Base-by-base conservation (phyloP, 1,284 basidiomycete genomes). In the Fistulina hepatica region DNA sequence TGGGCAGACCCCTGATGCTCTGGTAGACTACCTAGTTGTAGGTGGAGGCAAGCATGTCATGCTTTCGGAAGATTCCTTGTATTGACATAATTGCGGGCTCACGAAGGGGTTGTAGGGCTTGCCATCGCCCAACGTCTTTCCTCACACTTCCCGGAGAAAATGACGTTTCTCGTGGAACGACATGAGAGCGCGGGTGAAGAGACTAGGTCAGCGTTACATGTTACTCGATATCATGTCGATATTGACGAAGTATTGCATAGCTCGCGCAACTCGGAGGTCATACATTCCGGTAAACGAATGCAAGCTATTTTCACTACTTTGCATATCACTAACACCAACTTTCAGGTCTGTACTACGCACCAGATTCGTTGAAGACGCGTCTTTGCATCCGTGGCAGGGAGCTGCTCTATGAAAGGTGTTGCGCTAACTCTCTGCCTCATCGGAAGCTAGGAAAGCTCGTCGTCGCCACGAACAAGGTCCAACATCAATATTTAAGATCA, bases 201-300 rank as follows among this genome's bases (percentile, higher is more conserved):
- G 38, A 47, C 25, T 17, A 47, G 44, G 44, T 45, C 19, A 16
- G 32, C n/a, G 22, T n/a, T 17, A 6, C 6, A 28, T 13, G 7
- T 12, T n/a, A n/a, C n/a, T n/a, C n/a, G n/a, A n/a, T n/a, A n/a
- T n/a, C n/a, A n/a, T n/a, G n/a, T n/a, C n/a, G n/a, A n/a, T n/a
- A n/a, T n/a, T n/a, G n/a, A n/a, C n/a, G n/a, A 34, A 4, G 23
- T 8, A n/a, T 24, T 13, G 9, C 16, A n/a, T 42, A 92, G 88
- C 55, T 91, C 91, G 25, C 78, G 94, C 15, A 97, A 97, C 56
- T 94, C 90, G 1, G 94, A 97, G 53, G 94, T 98, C 11, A 84
- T 97, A 30, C 93, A 97, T 60, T 88, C 89, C 44, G 88, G 86
- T 76, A 51, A 25, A 25, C 24, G 24, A n/a, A 9, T 9, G n/a